Conservation (phyloP, 1,284 basidiomycete species). For the Hymenochaete sp. region DNA sequence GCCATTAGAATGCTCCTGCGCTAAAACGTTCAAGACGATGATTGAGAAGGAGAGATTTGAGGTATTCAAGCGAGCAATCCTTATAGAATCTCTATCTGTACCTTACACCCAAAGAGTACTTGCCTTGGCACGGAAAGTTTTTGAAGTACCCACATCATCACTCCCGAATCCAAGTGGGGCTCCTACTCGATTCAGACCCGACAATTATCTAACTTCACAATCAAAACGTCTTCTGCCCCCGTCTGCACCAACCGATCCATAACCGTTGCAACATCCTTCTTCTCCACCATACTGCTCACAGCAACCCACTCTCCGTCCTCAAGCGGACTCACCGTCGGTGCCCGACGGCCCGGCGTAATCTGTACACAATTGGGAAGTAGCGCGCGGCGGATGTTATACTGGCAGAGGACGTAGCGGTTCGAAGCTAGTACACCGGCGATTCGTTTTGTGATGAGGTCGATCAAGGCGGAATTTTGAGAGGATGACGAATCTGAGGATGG, state of each 20-base stretch:
- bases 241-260: conserved; percentile 84
- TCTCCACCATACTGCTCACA: conserved; percentile 89
- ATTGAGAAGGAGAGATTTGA: too few species aligned
- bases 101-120: too few species aligned
- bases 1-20: too few species aligned
- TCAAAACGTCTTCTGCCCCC: conserved; percentile 87
- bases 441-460: conserved; percentile 77
- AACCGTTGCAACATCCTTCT: conserved; percentile 71
- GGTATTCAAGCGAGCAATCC: too few species aligned
- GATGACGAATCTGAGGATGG: too few species aligned
- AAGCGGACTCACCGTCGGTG: conserved; percentile 84
- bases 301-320: conserved; percentile 86
- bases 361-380: conserved; percentile 54
- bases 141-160: too few species aligned
- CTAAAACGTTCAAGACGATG: too few species aligned
- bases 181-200: conserved; percentile 77
- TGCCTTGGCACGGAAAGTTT: too few species aligned
- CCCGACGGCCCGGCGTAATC: conserved; percentile 85
- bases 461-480: conserved; percentile 60
- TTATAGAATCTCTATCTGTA: too few species aligned
- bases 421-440: conserved; percentile 94
- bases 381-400: conserved; percentile 80
- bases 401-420: conserved; percentile 78
- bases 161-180: too few species aligned
- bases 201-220: conserved; percentile 90